phyloP scores from a whole-genome alignment of 441 rosid genomes.

The Populus tomentosa region DNA sequence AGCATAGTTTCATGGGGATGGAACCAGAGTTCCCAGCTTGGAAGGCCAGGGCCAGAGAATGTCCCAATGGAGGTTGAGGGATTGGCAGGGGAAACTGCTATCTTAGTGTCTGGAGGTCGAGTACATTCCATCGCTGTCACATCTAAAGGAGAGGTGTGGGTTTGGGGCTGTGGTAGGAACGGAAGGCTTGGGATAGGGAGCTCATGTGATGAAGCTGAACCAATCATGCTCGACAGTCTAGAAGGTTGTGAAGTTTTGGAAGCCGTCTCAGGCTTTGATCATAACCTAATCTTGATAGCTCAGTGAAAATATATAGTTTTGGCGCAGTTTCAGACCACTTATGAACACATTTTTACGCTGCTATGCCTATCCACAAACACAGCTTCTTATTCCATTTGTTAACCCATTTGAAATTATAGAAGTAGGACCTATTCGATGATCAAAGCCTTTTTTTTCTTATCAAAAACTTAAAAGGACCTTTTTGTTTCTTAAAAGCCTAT shows the following conservation, averaged over 20 bases:
- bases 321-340: too few species aligned
- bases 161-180: conserved; percentile 85
- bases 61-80: conserved; percentile 49
- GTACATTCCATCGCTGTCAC: conserved; percentile 73
- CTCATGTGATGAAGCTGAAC: conserved; percentile 64
- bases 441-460: too few species aligned
- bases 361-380: too few species aligned
- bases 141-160: conserved; percentile 65
- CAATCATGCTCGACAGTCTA: conserved; percentile 46
- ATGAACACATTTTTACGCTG: too few species aligned
- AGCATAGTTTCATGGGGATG: conserved; percentile 80
- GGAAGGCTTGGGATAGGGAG: conserved; percentile 92
- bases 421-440: too few species aligned
- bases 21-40: conserved; percentile 77
- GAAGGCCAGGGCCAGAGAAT: conserved; percentile 58
- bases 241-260: conserved; percentile 58
- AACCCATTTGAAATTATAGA: too few species aligned
- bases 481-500: too few species aligned
- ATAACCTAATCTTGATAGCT: conserved; percentile 51
- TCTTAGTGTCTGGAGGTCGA: conserved; percentile 65
- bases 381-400: too few species aligned
- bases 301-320: conserved; percentile 19
- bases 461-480: too few species aligned
- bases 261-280: conserved; percentile 81
- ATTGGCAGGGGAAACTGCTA: conserved; percentile 42